Conservation (phyloP, 306 rosid genomes). For the Clitoria ternatea region DNA sequence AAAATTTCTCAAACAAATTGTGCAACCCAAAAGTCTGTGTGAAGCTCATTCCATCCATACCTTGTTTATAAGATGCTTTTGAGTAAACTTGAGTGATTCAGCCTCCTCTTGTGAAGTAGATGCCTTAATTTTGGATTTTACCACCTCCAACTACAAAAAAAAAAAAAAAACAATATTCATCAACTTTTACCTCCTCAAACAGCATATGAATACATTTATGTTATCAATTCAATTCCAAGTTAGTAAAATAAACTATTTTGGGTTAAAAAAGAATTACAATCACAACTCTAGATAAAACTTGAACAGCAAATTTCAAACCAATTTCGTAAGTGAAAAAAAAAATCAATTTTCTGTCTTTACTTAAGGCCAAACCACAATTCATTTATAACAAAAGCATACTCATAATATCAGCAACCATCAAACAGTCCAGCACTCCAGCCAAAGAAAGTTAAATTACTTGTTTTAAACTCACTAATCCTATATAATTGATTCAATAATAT, state of each 20-base stretch:
- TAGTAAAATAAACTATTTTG: not conserved
- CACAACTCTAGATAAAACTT: conserved; percentile 1
- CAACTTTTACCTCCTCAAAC: conserved; percentile 14
- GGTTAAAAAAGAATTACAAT: not conserved
- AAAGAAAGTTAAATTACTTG: conserved; percentile 5
- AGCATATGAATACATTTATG: not conserved
- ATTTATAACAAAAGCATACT: not conserved
- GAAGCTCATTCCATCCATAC: conserved; percentile 36
- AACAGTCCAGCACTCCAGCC: not conserved
- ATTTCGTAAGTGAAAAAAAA: not conserved
- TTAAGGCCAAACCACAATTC: not conserved
- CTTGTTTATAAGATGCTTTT: conserved; percentile 84
- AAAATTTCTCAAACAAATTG: conserved; percentile 2
- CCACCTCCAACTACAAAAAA: conserved; percentile 63
- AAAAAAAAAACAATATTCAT: conserved; percentile 15
- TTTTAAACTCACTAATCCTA: not conserved
- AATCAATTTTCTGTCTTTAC: not conserved
- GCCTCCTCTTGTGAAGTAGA: conserved; percentile 67
- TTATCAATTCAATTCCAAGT: not conserved
- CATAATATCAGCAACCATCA: not conserved
- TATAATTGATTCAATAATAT: not conserved
- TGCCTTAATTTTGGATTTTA: conserved; percentile 71
- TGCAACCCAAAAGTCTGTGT: not conserved
- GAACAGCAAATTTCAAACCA: not conserved
- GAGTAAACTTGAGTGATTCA: conserved; percentile 63